phyloP scores from a whole-genome alignment of 1,139 yeast genomes.

The Nadsonia commutata region DNA sequence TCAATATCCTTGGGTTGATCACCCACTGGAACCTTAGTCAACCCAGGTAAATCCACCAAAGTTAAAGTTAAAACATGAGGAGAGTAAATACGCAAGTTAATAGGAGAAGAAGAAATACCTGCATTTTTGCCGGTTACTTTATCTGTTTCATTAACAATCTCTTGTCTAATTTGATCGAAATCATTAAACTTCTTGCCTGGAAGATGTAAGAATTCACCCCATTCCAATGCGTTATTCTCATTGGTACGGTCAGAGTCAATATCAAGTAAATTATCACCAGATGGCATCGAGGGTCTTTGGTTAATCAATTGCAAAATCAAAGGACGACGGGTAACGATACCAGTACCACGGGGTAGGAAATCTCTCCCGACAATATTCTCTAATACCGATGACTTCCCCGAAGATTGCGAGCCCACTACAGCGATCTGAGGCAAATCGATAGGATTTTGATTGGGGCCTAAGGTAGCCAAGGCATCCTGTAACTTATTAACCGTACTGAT shows the following conservation, averaged over 20 bases:
- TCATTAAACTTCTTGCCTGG: conserved; percentile 80
- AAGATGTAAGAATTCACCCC: conserved; percentile 94
- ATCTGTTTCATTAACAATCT: conserved; percentile 87
- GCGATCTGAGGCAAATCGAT: conserved; percentile 88
- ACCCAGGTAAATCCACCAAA: conserved; percentile 94
- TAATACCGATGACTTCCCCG: conserved; percentile 86
- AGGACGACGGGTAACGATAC: conserved; percentile 91
- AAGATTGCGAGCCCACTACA: conserved; percentile 89
- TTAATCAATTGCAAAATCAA: conserved; percentile 70
- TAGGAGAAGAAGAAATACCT: conserved; percentile 87
- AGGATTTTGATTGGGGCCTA: conserved; percentile 42
- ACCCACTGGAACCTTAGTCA: conserved; percentile 97
- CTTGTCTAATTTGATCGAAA: conserved; percentile 81
- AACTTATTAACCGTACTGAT: conserved; percentile 82
- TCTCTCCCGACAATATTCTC: conserved; percentile 96
- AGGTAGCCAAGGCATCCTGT: conserved; percentile 86
- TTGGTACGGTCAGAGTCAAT: conserved; percentile 42
- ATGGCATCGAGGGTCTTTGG: conserved; percentile 24
- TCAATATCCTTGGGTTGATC: conserved; percentile 98
- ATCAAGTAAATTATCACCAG: conserved; percentile 78
- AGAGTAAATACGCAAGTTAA: conserved; percentile 84
- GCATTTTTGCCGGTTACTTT: conserved; percentile 84
- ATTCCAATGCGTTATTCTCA: conserved; percentile 80
- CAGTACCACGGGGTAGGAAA: conserved; percentile 89
- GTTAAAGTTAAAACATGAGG: conserved; percentile 97